Evolutionary conservation across 1,284 basidiomycete genomes (phyloP).

Genomic region (Pseudozyma hubeiensis): DNA sequence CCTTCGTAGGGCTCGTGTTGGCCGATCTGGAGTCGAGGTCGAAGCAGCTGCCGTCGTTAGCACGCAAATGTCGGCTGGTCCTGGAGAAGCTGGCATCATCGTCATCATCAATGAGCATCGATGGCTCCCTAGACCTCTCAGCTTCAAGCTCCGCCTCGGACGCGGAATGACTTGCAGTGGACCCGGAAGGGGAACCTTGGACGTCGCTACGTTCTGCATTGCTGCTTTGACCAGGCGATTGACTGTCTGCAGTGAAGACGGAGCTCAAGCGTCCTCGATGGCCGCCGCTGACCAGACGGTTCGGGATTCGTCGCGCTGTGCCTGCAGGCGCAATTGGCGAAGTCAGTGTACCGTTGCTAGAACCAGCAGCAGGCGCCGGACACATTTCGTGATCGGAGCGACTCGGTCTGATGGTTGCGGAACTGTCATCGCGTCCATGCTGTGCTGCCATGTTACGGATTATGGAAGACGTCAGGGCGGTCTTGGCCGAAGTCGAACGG

Average conservation of each 20-base stretch:
- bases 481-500: conserved; percentile 21
- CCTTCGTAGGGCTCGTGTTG: conserved; percentile 27
- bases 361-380: neutral
- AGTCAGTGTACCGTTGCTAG: neutral
- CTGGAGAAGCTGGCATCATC: conserved; percentile 27
- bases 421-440: conserved; percentile 47
- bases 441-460: conserved; percentile 5
- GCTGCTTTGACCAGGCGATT: conserved; percentile 14
- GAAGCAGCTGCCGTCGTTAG: conserved; percentile 54
- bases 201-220: neutral
- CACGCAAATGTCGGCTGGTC: conserved; percentile 35
- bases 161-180: conserved; percentile 17
- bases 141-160: conserved; percentile 12
- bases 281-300: conserved; percentile 15
- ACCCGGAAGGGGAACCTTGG: conserved; percentile 25
- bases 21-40: conserved; percentile 37
- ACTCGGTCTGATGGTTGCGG: conserved; percentile 42
- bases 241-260: conserved; percentile 39
- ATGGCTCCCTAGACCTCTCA: conserved; percentile 49
- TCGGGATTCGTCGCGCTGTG: conserved; percentile 20
- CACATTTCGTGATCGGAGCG: conserved; percentile 5
- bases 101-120: conserved; percentile 42
- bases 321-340: neutral
- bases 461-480: conserved; percentile 8
- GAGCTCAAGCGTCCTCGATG: conserved; percentile 32